Conservation (phyloP, 305 asterid genomes). For the Fraxinus angustifolia region DNA sequence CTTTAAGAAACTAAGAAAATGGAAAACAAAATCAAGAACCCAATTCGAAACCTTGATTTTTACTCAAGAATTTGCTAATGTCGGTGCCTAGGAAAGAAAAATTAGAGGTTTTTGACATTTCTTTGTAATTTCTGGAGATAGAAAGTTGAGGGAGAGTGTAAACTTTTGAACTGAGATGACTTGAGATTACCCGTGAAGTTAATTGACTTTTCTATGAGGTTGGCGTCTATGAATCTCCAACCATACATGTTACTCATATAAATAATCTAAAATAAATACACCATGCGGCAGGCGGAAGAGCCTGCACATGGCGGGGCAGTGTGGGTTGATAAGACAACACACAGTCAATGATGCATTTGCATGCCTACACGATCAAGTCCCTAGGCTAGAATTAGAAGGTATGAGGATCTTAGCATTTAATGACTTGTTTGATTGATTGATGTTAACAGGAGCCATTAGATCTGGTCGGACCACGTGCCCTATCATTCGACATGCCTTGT, state of each 20-base stretch:
- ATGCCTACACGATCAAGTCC: no score
- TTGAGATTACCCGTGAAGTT: constrained; percentile 32
- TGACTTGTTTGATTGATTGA: no score
- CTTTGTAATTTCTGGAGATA: neutral
- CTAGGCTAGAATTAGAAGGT: no score
- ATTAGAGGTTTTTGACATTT: neutral
- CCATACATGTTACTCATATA: constrained; percentile 20
- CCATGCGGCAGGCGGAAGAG: no score
- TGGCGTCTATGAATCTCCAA: constrained; percentile 15
- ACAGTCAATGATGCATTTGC: no score
- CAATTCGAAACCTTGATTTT: constrained; percentile 23
- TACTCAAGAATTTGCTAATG: neutral
- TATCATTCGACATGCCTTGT: no score
- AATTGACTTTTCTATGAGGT: neutral
- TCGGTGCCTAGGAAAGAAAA: neutral
- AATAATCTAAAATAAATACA: no score
- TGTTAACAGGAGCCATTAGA: no score
- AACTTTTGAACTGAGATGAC: constrained; percentile 37
- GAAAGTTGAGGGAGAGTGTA: constrained; percentile 10
- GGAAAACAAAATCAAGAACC: constrained; percentile 12
- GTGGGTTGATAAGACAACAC: no score
- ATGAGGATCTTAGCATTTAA: no score
- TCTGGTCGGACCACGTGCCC: no score
- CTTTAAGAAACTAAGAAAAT: neutral
- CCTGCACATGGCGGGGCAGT: no score